Conservation (phyloP, 768 basidiomycete species). For the Hygrophorus pudorinus region DNA sequence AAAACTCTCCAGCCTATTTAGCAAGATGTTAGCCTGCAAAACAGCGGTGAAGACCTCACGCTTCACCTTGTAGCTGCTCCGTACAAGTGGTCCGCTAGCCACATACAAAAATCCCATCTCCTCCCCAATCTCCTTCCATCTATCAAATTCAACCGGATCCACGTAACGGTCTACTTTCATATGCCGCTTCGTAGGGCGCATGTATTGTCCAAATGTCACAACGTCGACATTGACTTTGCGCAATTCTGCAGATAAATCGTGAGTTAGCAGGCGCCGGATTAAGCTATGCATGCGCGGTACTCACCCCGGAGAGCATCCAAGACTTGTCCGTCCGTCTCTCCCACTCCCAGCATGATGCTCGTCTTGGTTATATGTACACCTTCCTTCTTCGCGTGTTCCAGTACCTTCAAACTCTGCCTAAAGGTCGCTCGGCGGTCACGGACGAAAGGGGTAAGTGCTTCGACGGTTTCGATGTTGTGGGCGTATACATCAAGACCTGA, state of each 20-base stretch:
- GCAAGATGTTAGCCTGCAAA: neutral
- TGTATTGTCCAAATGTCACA: conserved; percentile 98
- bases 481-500: conserved; percentile 97
- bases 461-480: conserved; percentile 96
- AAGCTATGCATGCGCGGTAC: conserved; percentile 10
- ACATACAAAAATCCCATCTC: conserved; percentile 95
- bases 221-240: conserved; percentile 88
- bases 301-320: conserved; percentile 74
- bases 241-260: conserved; percentile 48
- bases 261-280: conserved; percentile 3
- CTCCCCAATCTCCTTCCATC: conserved; percentile 86
- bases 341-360: conserved; percentile 97
- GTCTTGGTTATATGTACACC: conserved; percentile 92
- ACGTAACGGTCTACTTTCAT: conserved; percentile 99
- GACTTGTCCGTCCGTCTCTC: conserved; percentile 79
- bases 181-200: conserved; percentile 97
- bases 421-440: conserved; percentile 92
- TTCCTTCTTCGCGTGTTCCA: conserved; percentile 74
- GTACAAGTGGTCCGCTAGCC: conserved; percentile 90
- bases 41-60: neutral
- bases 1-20: conserved; percentile 92
- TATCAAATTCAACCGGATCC: conserved; percentile 84
- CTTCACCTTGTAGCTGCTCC: conserved; percentile 92
- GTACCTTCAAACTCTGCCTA: conserved; percentile 70
- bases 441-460: conserved; percentile 87